Evolutionary conservation across 345 rosid species (phyloP).

Genomic region (Hirschfeldia incana): DNA sequence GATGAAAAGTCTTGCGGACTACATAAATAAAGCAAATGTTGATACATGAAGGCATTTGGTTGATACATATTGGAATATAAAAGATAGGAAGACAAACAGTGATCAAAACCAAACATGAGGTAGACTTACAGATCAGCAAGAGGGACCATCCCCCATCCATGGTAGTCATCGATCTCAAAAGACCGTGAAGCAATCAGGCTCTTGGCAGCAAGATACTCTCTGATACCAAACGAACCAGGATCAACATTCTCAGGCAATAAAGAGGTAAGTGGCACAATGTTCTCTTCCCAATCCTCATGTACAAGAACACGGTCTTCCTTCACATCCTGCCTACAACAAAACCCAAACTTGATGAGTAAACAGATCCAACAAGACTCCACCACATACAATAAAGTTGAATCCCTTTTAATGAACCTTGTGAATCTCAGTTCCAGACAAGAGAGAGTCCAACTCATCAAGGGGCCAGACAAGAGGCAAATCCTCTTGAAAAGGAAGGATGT

Average conservation of each 20-base stretch:
- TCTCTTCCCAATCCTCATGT: conserved; percentile 74
- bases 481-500: conserved; percentile 65
- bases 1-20: background rate
- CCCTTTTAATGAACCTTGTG: conserved; percentile 52
- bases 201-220: conserved; percentile 68
- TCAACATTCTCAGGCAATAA: conserved; percentile 31
- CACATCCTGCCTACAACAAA: conserved; percentile 63
- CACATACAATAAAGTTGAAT: background rate
- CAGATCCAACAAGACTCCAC: background rate
- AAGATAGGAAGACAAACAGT: background rate
- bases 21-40: background rate
- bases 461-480: conserved; percentile 74
- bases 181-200: conserved; percentile 76
- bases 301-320: conserved; percentile 75
- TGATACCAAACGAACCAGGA: conserved; percentile 51
- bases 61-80: no score
- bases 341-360: conserved; percentile 7
- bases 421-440: conserved; percentile 82
- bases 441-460: conserved; percentile 53
- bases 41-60: no score
- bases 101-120: background rate
- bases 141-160: conserved; percentile 93
- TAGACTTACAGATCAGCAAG: conserved; percentile 84
- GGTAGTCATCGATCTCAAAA: conserved; percentile 71
- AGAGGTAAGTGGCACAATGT: conserved; percentile 60